Percentiles rank a stretch among this genome's conserved stretches.
phyloP scores from a whole-genome alignment of 1,284 basidiomycete genomes.

The Irpex sp. region DNA sequence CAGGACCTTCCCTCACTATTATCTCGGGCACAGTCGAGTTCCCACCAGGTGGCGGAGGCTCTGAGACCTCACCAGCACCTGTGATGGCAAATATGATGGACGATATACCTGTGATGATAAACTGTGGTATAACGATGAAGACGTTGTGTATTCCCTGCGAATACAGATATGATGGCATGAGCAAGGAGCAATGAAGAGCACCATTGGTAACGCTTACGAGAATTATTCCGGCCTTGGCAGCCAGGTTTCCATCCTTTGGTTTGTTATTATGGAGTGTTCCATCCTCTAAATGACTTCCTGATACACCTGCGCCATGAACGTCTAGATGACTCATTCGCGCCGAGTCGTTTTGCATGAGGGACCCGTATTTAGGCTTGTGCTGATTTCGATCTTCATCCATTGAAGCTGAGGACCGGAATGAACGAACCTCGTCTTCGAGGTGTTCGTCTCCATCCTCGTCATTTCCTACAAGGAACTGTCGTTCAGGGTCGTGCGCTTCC shows the following conservation, averaged over 20 bases:
- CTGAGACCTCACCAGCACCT: slow-evolving; percentile 41
- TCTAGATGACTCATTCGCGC: slow-evolving; percentile 42
- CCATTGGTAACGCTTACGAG: slow-evolving; percentile 48
- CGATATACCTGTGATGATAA: slow-evolving; percentile 65
- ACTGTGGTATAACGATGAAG: slow-evolving; percentile 80
- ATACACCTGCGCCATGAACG: slow-evolving; percentile 25
- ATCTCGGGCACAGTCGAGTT: slow-evolving; percentile 14
- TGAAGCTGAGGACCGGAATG: slow-evolving; percentile 26
- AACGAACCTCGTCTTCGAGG: slow-evolving; percentile 31
- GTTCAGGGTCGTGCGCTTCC: slow-evolving; percentile 23
- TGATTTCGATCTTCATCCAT: slow-evolving; percentile 26
- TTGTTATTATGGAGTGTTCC: slow-evolving; percentile 3
- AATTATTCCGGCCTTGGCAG: slow-evolving; percentile 83
- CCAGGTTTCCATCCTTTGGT: slow-evolving; percentile 20
- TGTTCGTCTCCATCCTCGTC: slow-evolving; percentile 27
- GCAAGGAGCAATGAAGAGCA: too few relatives aligned
- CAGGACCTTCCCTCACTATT: slow-evolving; percentile 16
- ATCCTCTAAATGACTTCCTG: slow-evolving; percentile 14
- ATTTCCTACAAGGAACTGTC: slow-evolving; percentile 29
- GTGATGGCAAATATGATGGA: slow-evolving; percentile 67
- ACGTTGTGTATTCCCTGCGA: slow-evolving; percentile 86
- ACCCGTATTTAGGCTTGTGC: slow-evolving; percentile 16
- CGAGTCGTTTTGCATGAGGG: slow-evolving; percentile 39
- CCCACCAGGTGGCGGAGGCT: slow-evolving; percentile 39
- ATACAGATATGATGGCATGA: slow-evolving; percentile 4